Base-by-base conservation (phyloP, 2,329 filamentous ascomycete genomes). In the Dothideomycetes sp. region DNA sequence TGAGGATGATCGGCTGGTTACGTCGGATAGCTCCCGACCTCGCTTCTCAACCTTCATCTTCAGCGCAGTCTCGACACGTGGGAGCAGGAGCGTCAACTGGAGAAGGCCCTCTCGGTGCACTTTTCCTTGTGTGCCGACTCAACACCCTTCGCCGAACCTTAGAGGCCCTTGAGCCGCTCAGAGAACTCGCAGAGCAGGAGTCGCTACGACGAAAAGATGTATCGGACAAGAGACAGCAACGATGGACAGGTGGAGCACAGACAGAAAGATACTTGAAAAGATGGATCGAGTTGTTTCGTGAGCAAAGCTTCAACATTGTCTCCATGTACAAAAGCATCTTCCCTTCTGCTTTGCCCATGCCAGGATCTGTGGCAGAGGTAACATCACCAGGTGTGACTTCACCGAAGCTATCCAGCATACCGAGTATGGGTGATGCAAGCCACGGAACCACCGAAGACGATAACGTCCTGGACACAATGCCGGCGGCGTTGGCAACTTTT, bases 261-360 rank as follows among this genome's bases (percentile, higher is more conserved):
- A 95, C 88, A 1, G 91, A 96, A 59, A 75, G 87, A 37, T 98
- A 87, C 53, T 66, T 98, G 32, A 98, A 96, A 60, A 76, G 88
- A 35, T 98, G 94, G 60, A 84, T 98, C 52, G 91, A 98, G 57
- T 87, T 98, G 19, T 96, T 96, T 58, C 82, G 91, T 38, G 91
- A 98, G 61, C 91, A 98, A 61, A 94, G 85, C 56, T 98, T 98
- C 59, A 84, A 81, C 32, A 94, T 96, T 44, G 78, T 96, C 19
- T 94, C 86, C 43, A 86, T 96, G 72, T 95, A 93, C 61, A 84
- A 81, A 52, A 91, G 82, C 52, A 86, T 96, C 40, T 94, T 94
- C 53, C 79, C 82, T 0, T 69, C 74, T 3, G 70, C 77, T 4
- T 47, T 70, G 3, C 65, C 66, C 5, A 52, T 54, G 0, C 59